Evolutionary conservation across 2,329 filamentous ascomycete genomes (phyloP).

Genomic region (Aspergillus sp.): DNA sequence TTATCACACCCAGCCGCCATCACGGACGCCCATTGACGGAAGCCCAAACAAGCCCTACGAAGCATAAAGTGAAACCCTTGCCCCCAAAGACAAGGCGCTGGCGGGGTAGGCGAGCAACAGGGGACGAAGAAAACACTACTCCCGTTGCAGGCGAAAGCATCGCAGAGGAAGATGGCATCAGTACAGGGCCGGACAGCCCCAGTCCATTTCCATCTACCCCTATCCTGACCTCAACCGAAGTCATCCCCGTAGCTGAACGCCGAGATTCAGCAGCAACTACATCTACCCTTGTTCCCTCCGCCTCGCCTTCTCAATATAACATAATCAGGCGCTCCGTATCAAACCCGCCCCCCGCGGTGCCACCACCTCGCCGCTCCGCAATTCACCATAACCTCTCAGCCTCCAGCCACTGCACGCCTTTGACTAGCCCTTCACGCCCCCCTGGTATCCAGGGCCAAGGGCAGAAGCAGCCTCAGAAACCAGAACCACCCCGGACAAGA

Average conservation of each 20-base stretch:
- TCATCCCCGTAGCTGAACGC: background rate
- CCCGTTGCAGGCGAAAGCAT: slow-evolving; percentile 35
- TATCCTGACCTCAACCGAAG: slow-evolving; percentile 12
- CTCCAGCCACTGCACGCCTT: slow-evolving; percentile 33
- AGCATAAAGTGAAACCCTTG: slow-evolving; percentile 43
- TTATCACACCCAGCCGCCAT: slow-evolving; percentile 75
- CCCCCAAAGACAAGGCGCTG: slow-evolving; percentile 49
- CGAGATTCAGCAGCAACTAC: slow-evolving; percentile 12
- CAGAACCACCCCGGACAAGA: slow-evolving; percentile 47
- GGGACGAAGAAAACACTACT: slow-evolving; percentile 35
- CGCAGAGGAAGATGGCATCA: slow-evolving; percentile 24
- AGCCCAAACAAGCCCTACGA: slow-evolving; percentile 22
- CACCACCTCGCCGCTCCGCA: slow-evolving; percentile 45
- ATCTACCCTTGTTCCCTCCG: slow-evolving; percentile 27
- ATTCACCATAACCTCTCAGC: slow-evolving; percentile 21
- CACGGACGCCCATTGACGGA: slow-evolving; percentile 36
- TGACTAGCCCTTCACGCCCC: slow-evolving; percentile 22
- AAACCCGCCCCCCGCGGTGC: slow-evolving; percentile 45
- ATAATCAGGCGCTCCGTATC: slow-evolving; percentile 36
- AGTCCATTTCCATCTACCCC: slow-evolving; percentile 17
- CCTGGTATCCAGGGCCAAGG: slow-evolving; percentile 2
- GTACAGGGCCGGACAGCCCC: slow-evolving; percentile 17
- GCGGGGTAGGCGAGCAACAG: slow-evolving; percentile 42
- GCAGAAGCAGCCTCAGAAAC: slow-evolving; percentile 38
- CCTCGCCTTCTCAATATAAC: slow-evolving; percentile 25